These are phyloP conservation scores for Oropetium thomaeum DNA, from an alignment of 176 grass and related monocot species.

Conservation along the genomic window DNA sequence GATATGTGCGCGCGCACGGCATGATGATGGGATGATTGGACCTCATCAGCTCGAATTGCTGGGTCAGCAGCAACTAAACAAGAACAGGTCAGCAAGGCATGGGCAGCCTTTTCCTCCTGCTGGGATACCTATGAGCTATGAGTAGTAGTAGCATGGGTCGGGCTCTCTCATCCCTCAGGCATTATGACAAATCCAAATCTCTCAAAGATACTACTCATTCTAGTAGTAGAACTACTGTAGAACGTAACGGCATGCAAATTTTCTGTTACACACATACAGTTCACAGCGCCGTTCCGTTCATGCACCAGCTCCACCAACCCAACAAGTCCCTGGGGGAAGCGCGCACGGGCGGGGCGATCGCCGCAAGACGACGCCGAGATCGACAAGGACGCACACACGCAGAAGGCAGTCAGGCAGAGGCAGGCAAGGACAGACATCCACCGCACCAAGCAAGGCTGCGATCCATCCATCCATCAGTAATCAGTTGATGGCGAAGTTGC, in stretches of 20 bases:
- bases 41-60: conserved; percentile 32
- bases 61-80: conserved; percentile 51
- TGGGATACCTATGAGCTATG: no score
- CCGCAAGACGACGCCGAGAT: conserved; percentile 25
- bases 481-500: no score
- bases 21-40: conserved; percentile 42
- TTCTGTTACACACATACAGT: no score
- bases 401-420: background rate
- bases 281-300: no score
- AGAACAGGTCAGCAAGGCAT: conserved; percentile 45
- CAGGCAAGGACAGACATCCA: background rate
- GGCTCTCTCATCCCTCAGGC: conserved; percentile 30
- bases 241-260: no score
- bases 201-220: no score
- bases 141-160: conserved; percentile 42
- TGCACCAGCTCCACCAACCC: no score
- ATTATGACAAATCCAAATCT: no score
- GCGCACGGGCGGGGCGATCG: conserved; percentile 16
- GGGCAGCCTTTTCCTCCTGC: background rate
- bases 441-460: no score
- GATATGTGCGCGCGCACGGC: conserved; percentile 17
- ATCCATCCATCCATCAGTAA: no score
- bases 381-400: conserved; percentile 8
- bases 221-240: no score
- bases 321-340: no score